Evolutionary conservation across 202 grass and related monocot species (phyloP).

Genomic region (Brachypodium distachyon): DNA sequence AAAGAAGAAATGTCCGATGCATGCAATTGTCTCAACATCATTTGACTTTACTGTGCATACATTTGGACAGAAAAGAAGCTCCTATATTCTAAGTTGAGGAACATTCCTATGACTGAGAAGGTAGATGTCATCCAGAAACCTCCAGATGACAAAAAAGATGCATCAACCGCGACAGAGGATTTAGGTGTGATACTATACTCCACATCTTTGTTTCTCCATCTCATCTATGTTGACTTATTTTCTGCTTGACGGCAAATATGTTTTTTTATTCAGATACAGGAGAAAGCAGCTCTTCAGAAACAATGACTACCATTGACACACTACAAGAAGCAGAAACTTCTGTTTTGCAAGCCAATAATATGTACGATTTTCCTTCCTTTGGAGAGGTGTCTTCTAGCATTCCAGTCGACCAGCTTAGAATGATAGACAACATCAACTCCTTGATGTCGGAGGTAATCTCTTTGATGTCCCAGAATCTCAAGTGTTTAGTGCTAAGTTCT

Average conservation of each 20-base stretch:
- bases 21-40: background rate
- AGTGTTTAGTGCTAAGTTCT: background rate
- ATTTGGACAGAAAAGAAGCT: slow-evolving; percentile 80
- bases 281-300: slow-evolving; percentile 46
- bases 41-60: slow-evolving; percentile 3
- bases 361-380: slow-evolving; percentile 25
- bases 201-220: slow-evolving; percentile 16
- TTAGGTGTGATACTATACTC: slow-evolving; percentile 45
- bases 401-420: slow-evolving; percentile 76
- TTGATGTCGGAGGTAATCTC: slow-evolving; percentile 75
- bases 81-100: slow-evolving; percentile 75
- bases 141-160: slow-evolving; percentile 52
- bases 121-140: slow-evolving; percentile 33
- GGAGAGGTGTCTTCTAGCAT: slow-evolving; percentile 46
- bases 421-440: slow-evolving; percentile 79
- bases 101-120: slow-evolving; percentile 55
- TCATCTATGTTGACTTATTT: slow-evolving; percentile 4
- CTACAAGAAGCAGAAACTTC: slow-evolving; percentile 40
- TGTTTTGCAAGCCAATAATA: slow-evolving; percentile 26
- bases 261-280: slow-evolving; percentile 40
- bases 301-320: slow-evolving; percentile 18
- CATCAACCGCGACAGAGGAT: slow-evolving; percentile 78
- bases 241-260: slow-evolving; percentile 23
- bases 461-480: background rate
- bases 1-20: background rate